phyloP scores from a whole-genome alignment of 495 filamentous ascomycete genomes.

The Penicillium desertorum region DNA sequence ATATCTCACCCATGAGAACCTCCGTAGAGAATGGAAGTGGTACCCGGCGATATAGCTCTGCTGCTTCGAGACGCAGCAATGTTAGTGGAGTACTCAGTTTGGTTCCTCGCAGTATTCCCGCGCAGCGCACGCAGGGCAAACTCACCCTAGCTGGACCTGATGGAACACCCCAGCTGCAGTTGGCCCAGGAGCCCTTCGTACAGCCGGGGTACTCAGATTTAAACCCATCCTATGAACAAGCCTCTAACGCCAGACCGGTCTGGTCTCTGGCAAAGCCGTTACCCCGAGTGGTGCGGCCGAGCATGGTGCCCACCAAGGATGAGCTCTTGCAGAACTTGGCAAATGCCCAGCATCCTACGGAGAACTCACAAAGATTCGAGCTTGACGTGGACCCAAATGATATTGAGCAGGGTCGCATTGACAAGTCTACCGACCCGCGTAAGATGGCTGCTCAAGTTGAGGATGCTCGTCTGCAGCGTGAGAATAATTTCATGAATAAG shows the following conservation, averaged over 20 bases:
- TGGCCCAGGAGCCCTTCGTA: conserved; percentile 43
- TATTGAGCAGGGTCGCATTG: conserved; percentile 38
- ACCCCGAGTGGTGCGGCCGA: conserved; percentile 47
- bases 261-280: conserved; percentile 52
- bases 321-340: conserved; percentile 33
- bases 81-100: conserved; percentile 27
- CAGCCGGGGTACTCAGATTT: conserved; percentile 45
- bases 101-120: conserved; percentile 31
- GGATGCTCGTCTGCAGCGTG: conserved; percentile 44
- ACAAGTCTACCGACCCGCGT: conserved; percentile 32
- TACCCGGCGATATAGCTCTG: conserved; percentile 27
- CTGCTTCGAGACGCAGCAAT: conserved; percentile 22
- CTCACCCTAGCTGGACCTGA: conserved; percentile 43
- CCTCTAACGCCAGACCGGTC: conserved; percentile 43
- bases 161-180: conserved; percentile 35
- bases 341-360: conserved; percentile 32
- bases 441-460: conserved; percentile 46
- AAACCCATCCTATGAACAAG: conserved; percentile 48
- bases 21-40: conserved; percentile 9
- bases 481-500: conserved; percentile 42
- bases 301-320: conserved; percentile 45
- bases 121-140: conserved; percentile 34
- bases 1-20: conserved; percentile 21
- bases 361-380: conserved; percentile 38
- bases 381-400: conserved; percentile 44